Base-by-base conservation (phyloP, 768 basidiomycete genomes). In the Coprinellus micaceus region DNA sequence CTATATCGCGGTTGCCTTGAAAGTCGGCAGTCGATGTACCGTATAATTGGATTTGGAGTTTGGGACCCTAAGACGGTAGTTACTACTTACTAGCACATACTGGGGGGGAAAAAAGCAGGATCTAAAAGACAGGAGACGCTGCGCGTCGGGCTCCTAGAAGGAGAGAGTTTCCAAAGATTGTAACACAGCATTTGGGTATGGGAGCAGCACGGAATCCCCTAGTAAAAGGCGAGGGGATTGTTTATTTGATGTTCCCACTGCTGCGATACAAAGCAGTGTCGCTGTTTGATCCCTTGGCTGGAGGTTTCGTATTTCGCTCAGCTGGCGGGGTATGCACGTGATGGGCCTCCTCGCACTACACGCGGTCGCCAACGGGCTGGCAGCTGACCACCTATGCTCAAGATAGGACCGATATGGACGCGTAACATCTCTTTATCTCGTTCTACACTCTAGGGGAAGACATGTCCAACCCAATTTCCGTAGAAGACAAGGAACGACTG, bases 161-260 rank as follows among this genome's bases (percentile, higher is more conserved):
- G 72, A 71, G 68, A 55, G 33, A 4, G 54, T 22, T 70, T 74
- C 74, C 75, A 76, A 76, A 76, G 73, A 76, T 76, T 76, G 63
- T 49, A 62, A 60, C 55, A 72, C 74, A 74, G 70, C 74, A 74
- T 76, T 70, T n/a, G 26, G 60, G 56, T 68, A 66, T 64, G 69
- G 69, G 67, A 74, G 68, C 73, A 70, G 65, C 74, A 77, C 76
- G 77, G 77, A 77, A 77, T 77, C 75, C 76, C 76, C 76, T 79
- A 78, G 75, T 77, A 77, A 78, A 78, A 77, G 77, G 76, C 76
- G 76, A 79, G 76, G 77, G 77, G 76, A 77, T 78, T 77, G 75
- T 77, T 67, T 75, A 69, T 62, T 78, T 77, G 76, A 76, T 68
- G 72, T 64, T 74, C 68, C 69, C 71, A 62, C 75, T 73, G 73